phyloP scores from a whole-genome alignment of 176 grass and related monocot genomes.

The Cenchrus americanus region DNA sequence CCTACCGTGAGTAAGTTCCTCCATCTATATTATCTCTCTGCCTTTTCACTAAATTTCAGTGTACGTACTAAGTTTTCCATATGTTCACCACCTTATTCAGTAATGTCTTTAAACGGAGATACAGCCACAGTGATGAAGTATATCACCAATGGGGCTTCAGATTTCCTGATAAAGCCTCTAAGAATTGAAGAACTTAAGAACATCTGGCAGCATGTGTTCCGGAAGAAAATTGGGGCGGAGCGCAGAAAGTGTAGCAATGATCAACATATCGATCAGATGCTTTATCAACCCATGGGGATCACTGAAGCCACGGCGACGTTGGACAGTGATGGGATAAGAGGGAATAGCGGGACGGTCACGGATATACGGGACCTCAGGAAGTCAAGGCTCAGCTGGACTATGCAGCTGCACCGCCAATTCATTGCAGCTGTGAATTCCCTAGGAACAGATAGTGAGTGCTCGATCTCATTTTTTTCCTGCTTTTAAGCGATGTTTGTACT shows the following conservation, averaged over 20 bases:
- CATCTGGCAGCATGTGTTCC: slow-evolving; percentile 60
- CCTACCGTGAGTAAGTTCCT: slow-evolving; percentile 56
- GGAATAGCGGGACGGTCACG: slow-evolving; percentile 30
- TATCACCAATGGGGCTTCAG: slow-evolving; percentile 47
- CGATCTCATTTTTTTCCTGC: background rate
- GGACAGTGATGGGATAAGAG: background rate
- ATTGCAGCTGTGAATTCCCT: slow-evolving; percentile 42
- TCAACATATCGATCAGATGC: background rate
- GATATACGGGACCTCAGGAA: slow-evolving; percentile 49
- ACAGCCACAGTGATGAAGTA: slow-evolving; percentile 55
- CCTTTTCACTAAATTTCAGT: background rate
- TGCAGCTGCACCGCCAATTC: slow-evolving; percentile 55
- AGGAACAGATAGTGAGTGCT: slow-evolving; percentile 41
- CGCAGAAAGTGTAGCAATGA: background rate
- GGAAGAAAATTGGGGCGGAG: slow-evolving; percentile 35
- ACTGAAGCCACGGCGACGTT: background rate
- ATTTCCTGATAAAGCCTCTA: slow-evolving; percentile 61
- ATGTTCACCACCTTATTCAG: slow-evolving; percentile 6
- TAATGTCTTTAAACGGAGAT: slow-evolving; percentile 52
- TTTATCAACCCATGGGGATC: background rate
- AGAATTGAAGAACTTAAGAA: slow-evolving; percentile 49
- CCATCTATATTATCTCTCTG: background rate
- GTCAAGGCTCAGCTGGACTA: slow-evolving; percentile 47
- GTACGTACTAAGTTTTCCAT: background rate
- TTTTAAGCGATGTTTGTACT: background rate